Conservation (phyloP, 2,329 filamentous ascomycete genomes). For the Escovopsis sp. region DNA sequence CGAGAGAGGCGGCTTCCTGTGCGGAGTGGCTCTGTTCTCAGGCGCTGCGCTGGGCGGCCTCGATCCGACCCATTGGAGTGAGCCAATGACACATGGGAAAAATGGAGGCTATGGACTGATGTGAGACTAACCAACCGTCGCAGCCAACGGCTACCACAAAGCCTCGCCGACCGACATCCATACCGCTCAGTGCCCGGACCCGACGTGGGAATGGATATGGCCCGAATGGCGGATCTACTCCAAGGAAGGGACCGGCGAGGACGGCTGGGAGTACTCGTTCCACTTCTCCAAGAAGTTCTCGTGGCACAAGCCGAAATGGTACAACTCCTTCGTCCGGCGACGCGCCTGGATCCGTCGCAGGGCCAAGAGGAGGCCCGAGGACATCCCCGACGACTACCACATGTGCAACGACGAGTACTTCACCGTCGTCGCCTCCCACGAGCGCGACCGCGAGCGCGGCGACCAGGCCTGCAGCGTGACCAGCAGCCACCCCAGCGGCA, state of each 20-base stretch:
- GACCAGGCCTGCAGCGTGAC: slow-evolving; percentile 14
- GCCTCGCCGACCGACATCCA: slow-evolving; percentile 52
- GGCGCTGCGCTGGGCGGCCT: slow-evolving; percentile 69
- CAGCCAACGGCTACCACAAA: slow-evolving; percentile 47
- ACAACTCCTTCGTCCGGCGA: slow-evolving; percentile 84
- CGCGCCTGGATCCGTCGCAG: slow-evolving; percentile 77
- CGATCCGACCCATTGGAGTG: slow-evolving; percentile 70
- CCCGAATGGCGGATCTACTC: slow-evolving; percentile 49
- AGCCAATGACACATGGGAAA: slow-evolving; percentile 6
- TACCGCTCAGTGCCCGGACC: slow-evolving; percentile 85
- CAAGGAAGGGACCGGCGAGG: slow-evolving; percentile 65
- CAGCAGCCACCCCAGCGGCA: slow-evolving; percentile 18
- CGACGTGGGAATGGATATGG: slow-evolving; percentile 83
- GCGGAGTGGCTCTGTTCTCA: slow-evolving; percentile 82
- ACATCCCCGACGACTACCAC: slow-evolving; percentile 39
- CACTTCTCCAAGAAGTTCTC: slow-evolving; percentile 59
- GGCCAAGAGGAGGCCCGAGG: slow-evolving; percentile 38
- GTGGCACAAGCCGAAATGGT: slow-evolving; percentile 89
- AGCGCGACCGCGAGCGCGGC: slow-evolving; percentile 16
- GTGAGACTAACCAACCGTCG: background rate
- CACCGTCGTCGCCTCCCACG: slow-evolving; percentile 46
- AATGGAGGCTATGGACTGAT: background rate
- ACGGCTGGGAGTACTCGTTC: slow-evolving; percentile 94
- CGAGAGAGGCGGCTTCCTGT: slow-evolving; percentile 78
- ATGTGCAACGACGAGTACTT: slow-evolving; percentile 69